Evolutionary conservation across 164 flowering plant species (phyloP).

Genomic region (Dillenia suffruticosa): DNA sequence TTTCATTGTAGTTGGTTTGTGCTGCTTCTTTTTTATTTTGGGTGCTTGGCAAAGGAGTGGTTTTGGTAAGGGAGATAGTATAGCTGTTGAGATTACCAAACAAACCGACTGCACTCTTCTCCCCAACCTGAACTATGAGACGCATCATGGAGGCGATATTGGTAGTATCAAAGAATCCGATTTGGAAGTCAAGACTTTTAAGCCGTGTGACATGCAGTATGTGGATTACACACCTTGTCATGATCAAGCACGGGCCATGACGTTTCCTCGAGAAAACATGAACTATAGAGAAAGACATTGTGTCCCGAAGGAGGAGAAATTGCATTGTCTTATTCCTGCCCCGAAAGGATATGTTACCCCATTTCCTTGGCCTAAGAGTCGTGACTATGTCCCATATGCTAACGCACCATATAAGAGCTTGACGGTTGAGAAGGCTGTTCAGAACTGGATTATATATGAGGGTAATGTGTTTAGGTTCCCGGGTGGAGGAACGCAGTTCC

Average conservation of each 20-base stretch:
- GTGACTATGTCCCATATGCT: constrained; percentile 50
- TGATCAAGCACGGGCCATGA: constrained; percentile 46
- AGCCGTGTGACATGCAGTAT: constrained; percentile 33
- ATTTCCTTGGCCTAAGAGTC: constrained; percentile 56
- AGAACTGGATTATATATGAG: constrained; percentile 58
- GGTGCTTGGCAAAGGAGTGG: constrained; percentile 63
- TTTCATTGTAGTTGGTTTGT: constrained; percentile 32
- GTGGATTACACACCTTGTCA: constrained; percentile 56
- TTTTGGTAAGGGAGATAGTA: constrained; percentile 52
- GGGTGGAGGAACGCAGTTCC: constrained; percentile 57
- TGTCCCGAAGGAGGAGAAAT: constrained; percentile 41
- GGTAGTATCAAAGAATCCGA: constrained; percentile 14
- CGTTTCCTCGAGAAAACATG: constrained; percentile 49
- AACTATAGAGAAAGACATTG: constrained; percentile 51
- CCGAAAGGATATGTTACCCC: constrained; percentile 52
- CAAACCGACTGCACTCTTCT: constrained; percentile 36
- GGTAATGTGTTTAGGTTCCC: constrained; percentile 53
- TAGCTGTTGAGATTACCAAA: constrained; percentile 34
- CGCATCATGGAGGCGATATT: constrained; percentile 26
- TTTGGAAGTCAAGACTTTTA: constrained; percentile 17
- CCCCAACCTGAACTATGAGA: constrained; percentile 33
- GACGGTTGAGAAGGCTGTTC: constrained; percentile 28
- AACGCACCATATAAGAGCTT: constrained; percentile 55
- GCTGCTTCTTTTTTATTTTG: constrained; percentile 44
- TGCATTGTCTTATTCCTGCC: constrained; percentile 50